Base-by-base conservation (phyloP, 306 rosid genomes). In the Sphenostylis stenocarpa region DNA sequence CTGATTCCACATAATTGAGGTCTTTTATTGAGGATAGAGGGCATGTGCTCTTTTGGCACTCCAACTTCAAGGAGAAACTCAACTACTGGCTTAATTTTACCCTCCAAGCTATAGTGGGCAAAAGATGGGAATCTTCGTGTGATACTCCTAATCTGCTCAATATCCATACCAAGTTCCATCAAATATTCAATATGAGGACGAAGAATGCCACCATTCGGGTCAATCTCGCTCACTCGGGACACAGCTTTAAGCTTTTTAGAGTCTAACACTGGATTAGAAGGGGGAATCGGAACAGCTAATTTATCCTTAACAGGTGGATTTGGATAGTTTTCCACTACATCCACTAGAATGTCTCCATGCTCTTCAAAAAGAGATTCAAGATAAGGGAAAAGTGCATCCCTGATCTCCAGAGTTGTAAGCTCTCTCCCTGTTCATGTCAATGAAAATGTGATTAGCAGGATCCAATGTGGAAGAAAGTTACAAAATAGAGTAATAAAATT, bases 1-100 rank as follows among this genome's bases (percentile, higher is more conserved):
- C 98, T 95, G 67, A 95, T 87, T 48, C 98, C 98, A 72, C 98
- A 95, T 75, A 95, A 71, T 63, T 95, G 97, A 80, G 98, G 98
- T 80, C 98, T 87, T 84, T 90, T 95, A 67, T 62, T 21, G 79
- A 95, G 86, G 72, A 95, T 90, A 57, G 64, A 69, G 41, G 90
- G 88, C 41, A 95, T 92, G 45, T 87, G 82, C 53, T 88, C 93
- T 81, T 88, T 88, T 33, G 89, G 88, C 20, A 95, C 88, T 44
- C 97, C 97, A 65, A 95, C 96, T 70, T 90, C 92, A 73, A 92
- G 91, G 61, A 95, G 85, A 85, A 92, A 95, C 91, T 95, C 97
- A 33, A 95, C 93, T 79, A 91, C 58, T 13, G 98, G 98, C 85
- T 87, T 94, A 56, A 95, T 83, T 84, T 95, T 92, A 65, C 97